Evolutionary conservation across 2,329 filamentous ascomycete genomes (phyloP).

Genomic region (Phialophora verrucosa): DNA sequence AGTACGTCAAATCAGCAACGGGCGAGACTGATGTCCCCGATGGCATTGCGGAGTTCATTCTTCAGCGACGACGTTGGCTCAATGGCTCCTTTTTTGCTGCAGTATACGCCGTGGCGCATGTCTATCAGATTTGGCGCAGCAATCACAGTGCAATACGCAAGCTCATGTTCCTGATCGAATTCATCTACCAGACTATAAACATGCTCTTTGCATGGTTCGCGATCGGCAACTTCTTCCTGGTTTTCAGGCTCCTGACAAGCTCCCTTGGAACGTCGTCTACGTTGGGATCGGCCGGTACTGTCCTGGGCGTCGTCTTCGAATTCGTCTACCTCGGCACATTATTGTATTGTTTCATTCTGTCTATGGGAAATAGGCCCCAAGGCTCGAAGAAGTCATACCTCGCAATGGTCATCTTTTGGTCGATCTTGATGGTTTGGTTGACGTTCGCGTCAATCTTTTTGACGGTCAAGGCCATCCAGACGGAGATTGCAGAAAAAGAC

Average conservation of each 20-base stretch:
- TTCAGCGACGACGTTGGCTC: constrained; percentile 97
- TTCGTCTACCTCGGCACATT: constrained; percentile 94
- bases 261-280: constrained; percentile 74
- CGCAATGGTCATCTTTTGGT: constrained; percentile 99
- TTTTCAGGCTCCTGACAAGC: constrained; percentile 93
- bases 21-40: constrained; percentile 98
- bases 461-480: constrained; percentile 81
- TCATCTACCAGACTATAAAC: constrained; percentile 89
- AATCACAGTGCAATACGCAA: constrained; percentile 88
- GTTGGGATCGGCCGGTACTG: constrained; percentile 75
- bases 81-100: constrained; percentile 99
- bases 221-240: constrained; percentile 97
- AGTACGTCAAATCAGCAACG: constrained; percentile 96
- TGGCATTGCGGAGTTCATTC: constrained; percentile 89
- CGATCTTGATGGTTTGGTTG: constrained; percentile 89
- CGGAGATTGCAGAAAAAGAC: constrained; percentile 64
- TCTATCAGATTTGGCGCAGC: constrained; percentile 93
- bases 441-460: constrained; percentile 96
- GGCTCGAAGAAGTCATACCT: constrained; percentile 94
- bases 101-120: constrained; percentile 92
- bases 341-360: constrained; percentile 92
- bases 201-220: constrained; percentile 99
- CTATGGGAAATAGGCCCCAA: constrained; percentile 91
- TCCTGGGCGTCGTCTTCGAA: constrained; percentile 88
- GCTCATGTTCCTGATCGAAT: constrained; percentile 88